Evolutionary conservation across 2,329 filamentous ascomycete genomes (phyloP).

Genomic region (Fusarium ambrosium): DNA sequence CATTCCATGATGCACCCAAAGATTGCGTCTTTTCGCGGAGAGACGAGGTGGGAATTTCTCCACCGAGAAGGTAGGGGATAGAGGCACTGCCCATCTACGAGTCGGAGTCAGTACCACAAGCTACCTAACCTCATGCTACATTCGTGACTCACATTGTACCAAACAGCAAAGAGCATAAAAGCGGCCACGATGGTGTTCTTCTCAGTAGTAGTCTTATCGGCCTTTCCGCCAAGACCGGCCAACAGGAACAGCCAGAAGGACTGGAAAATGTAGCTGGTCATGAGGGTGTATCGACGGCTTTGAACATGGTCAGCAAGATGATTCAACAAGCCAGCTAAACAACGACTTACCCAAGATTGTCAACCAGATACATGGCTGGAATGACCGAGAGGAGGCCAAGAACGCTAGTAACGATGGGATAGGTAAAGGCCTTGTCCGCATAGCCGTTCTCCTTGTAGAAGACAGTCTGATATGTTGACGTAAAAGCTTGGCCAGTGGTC

Average conservation of each 20-base stretch:
- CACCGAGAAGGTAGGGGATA: slow-evolving; percentile 30
- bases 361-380: slow-evolving; percentile 27
- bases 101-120: background rate
- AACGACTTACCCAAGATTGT: slow-evolving; percentile 18
- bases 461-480: slow-evolving; percentile 38
- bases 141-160: background rate
- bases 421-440: slow-evolving; percentile 22
- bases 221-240: slow-evolving; percentile 14
- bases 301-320: background rate
- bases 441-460: slow-evolving; percentile 38
- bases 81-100: slow-evolving; percentile 25
- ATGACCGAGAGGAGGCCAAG: slow-evolving; percentile 11
- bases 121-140: background rate
- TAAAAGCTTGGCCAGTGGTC: slow-evolving; percentile 39
- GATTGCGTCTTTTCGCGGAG: slow-evolving; percentile 30
- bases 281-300: slow-evolving; percentile 12
- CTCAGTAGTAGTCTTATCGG: background rate
- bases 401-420: slow-evolving; percentile 21
- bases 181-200: background rate
- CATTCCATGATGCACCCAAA: slow-evolving; percentile 18
- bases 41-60: slow-evolving; percentile 20
- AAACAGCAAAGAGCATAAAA: background rate
- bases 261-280: slow-evolving; percentile 12
- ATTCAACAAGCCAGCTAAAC: background rate
- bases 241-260: slow-evolving; percentile 12